These are phyloP conservation scores for Saccharum spontaneum DNA, from an alignment of 176 grass and related monocot species.

Conservation along the genomic window DNA sequence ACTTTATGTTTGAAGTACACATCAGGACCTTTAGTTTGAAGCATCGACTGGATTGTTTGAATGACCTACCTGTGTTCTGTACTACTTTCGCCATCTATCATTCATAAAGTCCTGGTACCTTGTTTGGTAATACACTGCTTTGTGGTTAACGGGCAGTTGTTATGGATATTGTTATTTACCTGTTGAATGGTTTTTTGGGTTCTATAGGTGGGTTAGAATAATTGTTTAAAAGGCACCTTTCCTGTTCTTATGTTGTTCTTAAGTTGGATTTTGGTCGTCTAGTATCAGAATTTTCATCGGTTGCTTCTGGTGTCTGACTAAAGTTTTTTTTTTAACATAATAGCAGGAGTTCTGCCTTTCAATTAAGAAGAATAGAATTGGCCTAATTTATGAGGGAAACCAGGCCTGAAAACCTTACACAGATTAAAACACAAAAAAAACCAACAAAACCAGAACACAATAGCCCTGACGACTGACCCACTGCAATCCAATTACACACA, in stretches of 20 bases:
- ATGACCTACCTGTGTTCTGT: not conserved
- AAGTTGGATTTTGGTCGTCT: not conserved
- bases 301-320: not conserved
- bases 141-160: not conserved
- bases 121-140: not conserved
- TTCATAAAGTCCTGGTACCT: not conserved
- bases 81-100: not conserved
- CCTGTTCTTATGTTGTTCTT: not conserved
- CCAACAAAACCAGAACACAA: not conserved
- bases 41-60: not conserved
- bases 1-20: not conserved
- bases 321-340: not conserved
- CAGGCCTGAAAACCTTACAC: not conserved
- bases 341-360: not conserved
- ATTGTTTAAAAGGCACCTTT: not conserved
- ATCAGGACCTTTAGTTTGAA: not conserved
- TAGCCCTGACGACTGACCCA: not conserved
- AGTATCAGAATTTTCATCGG: not conserved
- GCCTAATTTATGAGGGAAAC: not conserved
- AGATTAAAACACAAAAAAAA: not conserved
- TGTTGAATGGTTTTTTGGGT: not conserved
- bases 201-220: not conserved
- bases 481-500: not conserved
- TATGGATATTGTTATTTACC: not conserved
- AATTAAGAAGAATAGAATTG: not conserved